Evolutionary conservation across 1,139 yeast genomes (phyloP).

Genomic region (Candida pseudocylindracea): DNA sequence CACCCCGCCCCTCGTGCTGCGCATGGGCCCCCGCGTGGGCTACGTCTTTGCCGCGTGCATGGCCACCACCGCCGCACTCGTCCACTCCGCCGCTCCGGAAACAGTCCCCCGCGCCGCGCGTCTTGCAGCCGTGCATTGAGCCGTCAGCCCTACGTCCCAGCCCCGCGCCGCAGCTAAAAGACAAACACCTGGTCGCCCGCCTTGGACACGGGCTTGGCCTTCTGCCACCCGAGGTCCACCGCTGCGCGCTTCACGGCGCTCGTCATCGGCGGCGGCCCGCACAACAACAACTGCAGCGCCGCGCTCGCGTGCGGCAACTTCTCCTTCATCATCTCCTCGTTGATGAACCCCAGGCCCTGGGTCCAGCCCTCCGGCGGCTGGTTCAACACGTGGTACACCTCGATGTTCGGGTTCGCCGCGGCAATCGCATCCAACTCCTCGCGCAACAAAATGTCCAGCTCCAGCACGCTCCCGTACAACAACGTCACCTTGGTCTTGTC

Average conservation of each 20-base stretch:
- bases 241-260: constrained; percentile 69
- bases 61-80: too few species aligned
- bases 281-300: constrained; percentile 55
- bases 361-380: constrained; percentile 60
- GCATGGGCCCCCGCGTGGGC: too few species aligned
- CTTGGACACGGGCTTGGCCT: constrained; percentile 82
- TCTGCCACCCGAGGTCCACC: constrained; percentile 51
- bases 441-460: constrained; percentile 17
- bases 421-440: constrained; percentile 59
- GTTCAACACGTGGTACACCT: constrained; percentile 48
- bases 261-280: constrained; percentile 92
- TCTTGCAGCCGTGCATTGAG: too few species aligned
- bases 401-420: constrained; percentile 35
- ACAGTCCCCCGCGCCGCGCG: too few species aligned
- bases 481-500: constrained; percentile 4
- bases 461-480: constrained; percentile 5
- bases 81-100: too few species aligned
- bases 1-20: too few species aligned
- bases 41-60: too few species aligned
- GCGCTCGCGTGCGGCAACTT: constrained; percentile 42
- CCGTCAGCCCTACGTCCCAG: too few species aligned
- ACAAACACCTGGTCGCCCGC: constrained; percentile 86
- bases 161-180: too few species aligned
- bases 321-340: constrained; percentile 49
- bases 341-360: constrained; percentile 67